A percentile compares a stretch with the other conserved stretches of the same genome.
Evolutionary conservation across 1,139 yeast genomes (phyloP).

Genomic region (Pichia sp.): DNA sequence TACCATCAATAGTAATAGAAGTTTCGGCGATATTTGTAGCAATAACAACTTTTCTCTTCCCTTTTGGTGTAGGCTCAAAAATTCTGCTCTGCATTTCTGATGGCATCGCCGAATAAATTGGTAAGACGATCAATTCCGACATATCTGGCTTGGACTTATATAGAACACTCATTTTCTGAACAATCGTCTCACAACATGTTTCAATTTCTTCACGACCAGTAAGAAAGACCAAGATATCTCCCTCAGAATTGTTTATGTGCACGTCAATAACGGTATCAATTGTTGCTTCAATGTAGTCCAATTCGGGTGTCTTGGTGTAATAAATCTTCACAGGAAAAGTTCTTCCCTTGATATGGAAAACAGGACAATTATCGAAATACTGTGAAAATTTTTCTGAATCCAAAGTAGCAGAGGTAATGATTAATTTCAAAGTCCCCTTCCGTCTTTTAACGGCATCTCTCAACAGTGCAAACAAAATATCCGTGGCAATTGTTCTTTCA

Average conservation of each 20-base stretch:
- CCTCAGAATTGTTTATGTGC: conserved; percentile 67
- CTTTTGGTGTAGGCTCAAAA: conserved; percentile 67
- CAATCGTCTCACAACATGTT: conserved; percentile 71
- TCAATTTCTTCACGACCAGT: conserved; percentile 95
- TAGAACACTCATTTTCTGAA: conserved; percentile 56
- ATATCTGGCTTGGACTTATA: conserved; percentile 41
- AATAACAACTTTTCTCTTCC: conserved; percentile 61
- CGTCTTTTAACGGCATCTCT: conserved; percentile 56
- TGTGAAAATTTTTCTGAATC: conserved; percentile 77
- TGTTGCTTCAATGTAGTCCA: conserved; percentile 78
- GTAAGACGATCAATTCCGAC: conserved; percentile 68
- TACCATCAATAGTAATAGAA: conserved; percentile 74
- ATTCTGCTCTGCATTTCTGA: conserved; percentile 65
- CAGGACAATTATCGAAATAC: conserved; percentile 74
- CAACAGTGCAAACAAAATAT: conserved; percentile 77
- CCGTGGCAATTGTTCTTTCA: conserved; percentile 92
- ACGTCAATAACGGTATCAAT: conserved; percentile 77
- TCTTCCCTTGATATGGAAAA: conserved; percentile 78
- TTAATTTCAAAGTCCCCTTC: conserved; percentile 69
- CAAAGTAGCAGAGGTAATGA: conserved; percentile 88
- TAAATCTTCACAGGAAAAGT: conserved; percentile 81
- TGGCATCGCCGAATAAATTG: conserved; percentile 78
- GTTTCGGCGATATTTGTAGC: conserved; percentile 84
- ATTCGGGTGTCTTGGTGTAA: conserved; percentile 73
- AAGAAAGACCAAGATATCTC: conserved; percentile 77